Base-by-base conservation (phyloP, 331 rosid genomes). In the Saraca asoca region DNA sequence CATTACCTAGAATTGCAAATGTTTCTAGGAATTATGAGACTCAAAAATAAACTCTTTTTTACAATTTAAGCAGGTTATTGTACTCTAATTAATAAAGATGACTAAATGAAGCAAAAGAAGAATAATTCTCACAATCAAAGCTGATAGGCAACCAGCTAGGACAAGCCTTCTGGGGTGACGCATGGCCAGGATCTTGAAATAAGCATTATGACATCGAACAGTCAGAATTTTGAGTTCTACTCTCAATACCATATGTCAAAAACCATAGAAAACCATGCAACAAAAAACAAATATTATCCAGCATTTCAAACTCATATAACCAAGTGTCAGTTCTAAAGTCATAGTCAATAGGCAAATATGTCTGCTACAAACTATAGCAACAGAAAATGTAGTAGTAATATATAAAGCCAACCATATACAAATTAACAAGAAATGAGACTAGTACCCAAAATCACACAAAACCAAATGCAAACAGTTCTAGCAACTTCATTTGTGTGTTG, bases 81-180 rank as follows among this genome's bases (percentile, higher is more conserved):
- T 41, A 13, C n/a, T 11, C 29, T 4, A 68, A 72, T 5, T 39
- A 17, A 61, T 61, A 39, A 20, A 10, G 7, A 20, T 16, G 51
- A 24, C 39, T 31, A 10, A 48, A 75, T 48, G 51, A 14, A 55
- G 18, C 60, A 70, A 34, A 51, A 48, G n/a, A 13, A 64, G 69
- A 45, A 50, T 57, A 33, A 49, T n/a, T 51, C 97, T 88, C 78
- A 94, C 99, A 80, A 86, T 86, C 83, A 94, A 82, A 80, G 97
- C 78, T n/a, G 85, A 46, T 5, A 94, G 80, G 85, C 97, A 94
- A 50, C 99, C 99, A 1, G 87, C 56, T 82, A 94, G 79, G 41
- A 94, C 99, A 45, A 90, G 85, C 70, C 95, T 86, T 60, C 99
- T 82, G 0, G 99, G 97, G 67, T 94, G 79, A 64, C 99, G 90